Base-by-base conservation (phyloP, 768 basidiomycete genomes). In the Agrocybe pediades region DNA sequence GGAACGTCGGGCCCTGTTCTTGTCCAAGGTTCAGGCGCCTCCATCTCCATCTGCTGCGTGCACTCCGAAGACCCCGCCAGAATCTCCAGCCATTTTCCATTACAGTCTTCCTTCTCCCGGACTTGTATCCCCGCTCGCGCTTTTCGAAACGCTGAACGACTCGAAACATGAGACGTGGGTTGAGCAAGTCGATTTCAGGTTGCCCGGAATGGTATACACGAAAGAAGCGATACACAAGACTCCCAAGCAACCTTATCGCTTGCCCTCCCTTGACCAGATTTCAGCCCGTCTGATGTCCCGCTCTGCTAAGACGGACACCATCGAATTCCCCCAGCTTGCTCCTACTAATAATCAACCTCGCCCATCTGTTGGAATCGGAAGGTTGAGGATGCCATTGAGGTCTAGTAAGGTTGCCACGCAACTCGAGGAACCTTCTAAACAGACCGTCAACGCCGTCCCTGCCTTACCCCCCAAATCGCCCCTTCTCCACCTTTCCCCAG, bases 211-310 rank as follows among this genome's bases (percentile, higher is more conserved):
- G 43, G 54, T 55, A 43, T 56, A 29, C 49, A 15, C 33, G 33
- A 67, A 63, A 44, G 26, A 46, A 44, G 23, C 41, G 16, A 50
- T 60, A 49, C 49, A 49, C 57, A 54, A 61, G 48, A 61, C 53
- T 41, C 25, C 54, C 51, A 47, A 45, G 52, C 52, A 26, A 26
- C 43, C 30, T 43, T 48, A 50, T 33, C 51, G 50, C 40, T 64
- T 85, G 30, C 89, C 89, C 19, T 90, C 89, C 21, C 81, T 92
- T 55, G 88, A 88, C 59, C 85, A 91, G 63, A 90, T 91, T 54
- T 82, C 84, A 26, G 84, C 88, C 39, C 87, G 78, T 57, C 61
- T 89, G 60, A 77, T 74, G 55, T 69, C 71, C 21, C 72, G 74
- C 27, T 66, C 67, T 15, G 48, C 44, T 48, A 57, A 55, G 46